Percentiles rank a stretch among this genome's conserved stretches.
Evolutionary conservation across 1,139 yeast genomes (phyloP).

Genomic region (Kodamaea plutei): DNA sequence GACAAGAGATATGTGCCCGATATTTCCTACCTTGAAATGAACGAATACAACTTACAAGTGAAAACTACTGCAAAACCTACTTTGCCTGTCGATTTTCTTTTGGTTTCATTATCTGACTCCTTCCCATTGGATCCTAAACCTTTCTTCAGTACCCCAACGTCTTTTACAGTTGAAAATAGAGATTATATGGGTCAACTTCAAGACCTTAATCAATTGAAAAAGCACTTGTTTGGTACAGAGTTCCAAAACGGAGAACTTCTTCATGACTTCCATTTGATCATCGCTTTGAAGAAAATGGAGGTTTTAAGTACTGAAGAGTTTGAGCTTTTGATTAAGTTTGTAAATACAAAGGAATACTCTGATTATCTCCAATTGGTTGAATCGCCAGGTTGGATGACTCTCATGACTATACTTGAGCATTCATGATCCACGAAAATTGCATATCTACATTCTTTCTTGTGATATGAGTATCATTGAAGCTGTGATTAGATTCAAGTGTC

Average conservation of each 20-base stretch:
- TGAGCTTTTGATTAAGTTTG: conserved; percentile 40
- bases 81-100: conserved; percentile 88
- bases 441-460: too few species aligned
- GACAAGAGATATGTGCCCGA: conserved; percentile 87
- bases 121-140: conserved; percentile 70
- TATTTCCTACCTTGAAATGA: conserved; percentile 75
- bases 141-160: conserved; percentile 32
- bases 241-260: conserved; percentile 39
- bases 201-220: conserved; percentile 43
- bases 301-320: conserved; percentile 53
- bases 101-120: conserved; percentile 89
- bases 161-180: conserved; percentile 76
- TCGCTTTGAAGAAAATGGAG: conserved; percentile 51
- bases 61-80: conserved; percentile 92
- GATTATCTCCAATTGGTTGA: conserved; percentile 56
- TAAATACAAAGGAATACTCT: conserved; percentile 32
- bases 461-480: too few species aligned
- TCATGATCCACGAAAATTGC: neutral
- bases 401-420: conserved; percentile 54
- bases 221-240: conserved; percentile 38
- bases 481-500: too few species aligned
- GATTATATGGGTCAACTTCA: conserved; percentile 72
- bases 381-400: conserved; percentile 73
- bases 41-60: conserved; percentile 85
- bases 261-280: conserved; percentile 71